Conservation (phyloP, 352 stramenopile species). For the Phytopythium kandeliae region DNA sequence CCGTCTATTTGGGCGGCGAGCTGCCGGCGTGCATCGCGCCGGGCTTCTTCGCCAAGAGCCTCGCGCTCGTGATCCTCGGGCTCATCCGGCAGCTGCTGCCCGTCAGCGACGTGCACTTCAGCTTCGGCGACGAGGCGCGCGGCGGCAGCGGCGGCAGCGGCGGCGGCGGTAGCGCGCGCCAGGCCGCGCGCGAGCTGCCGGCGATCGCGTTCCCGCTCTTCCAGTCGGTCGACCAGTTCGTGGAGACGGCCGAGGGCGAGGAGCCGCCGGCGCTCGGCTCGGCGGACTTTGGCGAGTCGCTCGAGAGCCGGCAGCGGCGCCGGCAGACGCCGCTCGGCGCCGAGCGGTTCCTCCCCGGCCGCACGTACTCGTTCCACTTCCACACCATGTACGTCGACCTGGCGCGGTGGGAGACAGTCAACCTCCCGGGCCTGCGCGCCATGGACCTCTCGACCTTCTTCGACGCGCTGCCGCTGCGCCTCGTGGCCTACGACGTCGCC, state of each 20-base stretch:
- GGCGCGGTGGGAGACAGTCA: constrained; percentile 71
- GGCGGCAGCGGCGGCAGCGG: too few species aligned
- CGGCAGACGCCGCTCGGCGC: constrained; percentile 43
- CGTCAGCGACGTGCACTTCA: constrained; percentile 58
- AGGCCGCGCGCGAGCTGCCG: constrained; percentile 32
- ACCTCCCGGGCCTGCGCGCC: constrained; percentile 66
- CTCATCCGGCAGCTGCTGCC: constrained; percentile 52
- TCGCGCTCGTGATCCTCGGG: constrained; percentile 71
- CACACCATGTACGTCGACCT: constrained; percentile 88
- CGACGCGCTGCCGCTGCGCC: constrained; percentile 54
- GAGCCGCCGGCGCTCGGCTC: constrained; percentile 45
- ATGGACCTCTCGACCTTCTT: constrained; percentile 81
- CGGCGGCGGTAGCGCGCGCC: too few species aligned
- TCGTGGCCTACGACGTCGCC: constrained; percentile 69
- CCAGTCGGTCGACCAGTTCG: constrained; percentile 79
- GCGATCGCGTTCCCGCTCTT: constrained; percentile 71
- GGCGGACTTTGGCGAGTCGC: constrained; percentile 57
- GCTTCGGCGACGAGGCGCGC: constrained; percentile 42
- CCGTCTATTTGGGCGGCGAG: constrained; percentile 72
- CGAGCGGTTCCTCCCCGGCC: constrained; percentile 46
- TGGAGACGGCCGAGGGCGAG: constrained; percentile 50
- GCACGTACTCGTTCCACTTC: constrained; percentile 87
- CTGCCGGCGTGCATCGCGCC: constrained; percentile 54
- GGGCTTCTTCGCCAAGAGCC: constrained; percentile 70
- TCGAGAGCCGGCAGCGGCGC: constrained; percentile 29